A percentile compares a stretch with the other conserved stretches of the same genome.
Conservation (phyloP, 257 asterid species). For the Leonotis leonurus region DNA sequence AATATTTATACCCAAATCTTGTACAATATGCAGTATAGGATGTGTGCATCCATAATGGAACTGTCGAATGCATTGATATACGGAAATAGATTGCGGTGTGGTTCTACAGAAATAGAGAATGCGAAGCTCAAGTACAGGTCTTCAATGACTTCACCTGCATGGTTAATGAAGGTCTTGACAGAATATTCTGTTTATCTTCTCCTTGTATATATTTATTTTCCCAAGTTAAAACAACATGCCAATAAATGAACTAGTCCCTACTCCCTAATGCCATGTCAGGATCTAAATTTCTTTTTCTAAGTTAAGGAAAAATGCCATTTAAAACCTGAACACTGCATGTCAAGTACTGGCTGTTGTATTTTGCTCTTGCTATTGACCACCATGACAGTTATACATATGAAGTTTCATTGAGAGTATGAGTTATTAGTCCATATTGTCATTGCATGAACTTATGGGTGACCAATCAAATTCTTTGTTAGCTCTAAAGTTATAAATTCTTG, state of each 20-base stretch:
- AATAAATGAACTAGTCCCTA: neutral
- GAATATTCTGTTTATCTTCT: slow-evolving; percentile 2
- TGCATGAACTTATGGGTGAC: neutral
- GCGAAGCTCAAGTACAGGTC: slow-evolving; percentile 59
- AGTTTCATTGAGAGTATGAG: neutral
- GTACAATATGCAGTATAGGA: slow-evolving; percentile 78
- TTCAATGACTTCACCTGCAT: slow-evolving; percentile 49
- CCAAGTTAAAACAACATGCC: neutral
- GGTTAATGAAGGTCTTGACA: slow-evolving; percentile 68
- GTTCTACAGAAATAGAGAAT: slow-evolving; percentile 70
- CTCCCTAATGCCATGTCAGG: neutral
- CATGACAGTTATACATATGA: neutral
- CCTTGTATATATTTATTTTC: neutral
- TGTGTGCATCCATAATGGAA: slow-evolving; percentile 88
- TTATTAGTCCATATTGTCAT: neutral
- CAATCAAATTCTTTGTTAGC: neutral
- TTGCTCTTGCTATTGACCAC: neutral
- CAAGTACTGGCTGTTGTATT: neutral
- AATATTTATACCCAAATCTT: slow-evolving; percentile 17
- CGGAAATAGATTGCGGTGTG: slow-evolving; percentile 82
- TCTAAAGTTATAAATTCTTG: neutral
- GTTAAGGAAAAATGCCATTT: neutral
- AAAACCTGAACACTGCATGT: neutral
- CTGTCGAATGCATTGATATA: slow-evolving; percentile 88
- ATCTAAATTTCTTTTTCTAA: neutral